phyloP scores from a whole-genome alignment of 1,284 basidiomycete species.

The Wallemia mellicola region DNA sequence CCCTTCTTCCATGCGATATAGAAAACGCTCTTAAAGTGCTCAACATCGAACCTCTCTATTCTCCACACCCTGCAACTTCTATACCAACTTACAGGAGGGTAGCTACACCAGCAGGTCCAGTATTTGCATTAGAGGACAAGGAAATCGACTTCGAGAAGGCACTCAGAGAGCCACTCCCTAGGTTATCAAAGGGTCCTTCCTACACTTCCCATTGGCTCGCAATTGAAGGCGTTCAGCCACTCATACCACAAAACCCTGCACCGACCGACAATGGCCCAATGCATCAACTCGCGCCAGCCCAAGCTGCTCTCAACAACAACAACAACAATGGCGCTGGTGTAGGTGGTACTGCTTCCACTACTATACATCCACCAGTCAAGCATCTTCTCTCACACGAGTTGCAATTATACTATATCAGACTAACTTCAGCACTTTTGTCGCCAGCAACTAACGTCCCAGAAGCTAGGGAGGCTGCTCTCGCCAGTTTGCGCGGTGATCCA shows the following conservation, averaged over 20 bases:
- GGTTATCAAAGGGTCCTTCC: constrained; percentile 38
- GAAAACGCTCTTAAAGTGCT: constrained; percentile 75
- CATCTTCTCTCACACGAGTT: constrained; percentile 79
- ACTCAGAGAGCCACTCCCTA: constrained; percentile 48
- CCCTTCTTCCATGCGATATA: constrained; percentile 62
- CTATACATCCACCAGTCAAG: constrained; percentile 31
- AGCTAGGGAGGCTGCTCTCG: constrained; percentile 59
- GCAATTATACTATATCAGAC: constrained; percentile 75
- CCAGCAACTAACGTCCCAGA: constrained; percentile 21
- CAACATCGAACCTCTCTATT: constrained; percentile 43
- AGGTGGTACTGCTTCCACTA: constrained; percentile 10
- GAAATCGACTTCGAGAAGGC: constrained; percentile 89
- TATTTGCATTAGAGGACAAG: constrained; percentile 86
- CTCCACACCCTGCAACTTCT: constrained; percentile 15
- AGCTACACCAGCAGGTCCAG: constrained; percentile 25
- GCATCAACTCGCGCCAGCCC: constrained; percentile 10
- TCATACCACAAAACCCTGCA: constrained; percentile 85
- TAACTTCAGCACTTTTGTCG: constrained; percentile 57
- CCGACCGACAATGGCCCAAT: constrained; percentile 10
- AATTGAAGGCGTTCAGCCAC: constrained; percentile 87
- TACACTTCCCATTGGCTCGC: constrained; percentile 85
- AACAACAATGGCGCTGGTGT: too few species aligned
- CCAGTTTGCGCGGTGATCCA: constrained; percentile 62
- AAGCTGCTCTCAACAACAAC: constrained; percentile 13
- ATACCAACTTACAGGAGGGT: constrained; percentile 13